Percentiles rank a stretch among this genome's conserved stretches.
Conservation (phyloP, 2,329 filamentous ascomycete genomes). For the Ceratocystis cubensis region DNA sequence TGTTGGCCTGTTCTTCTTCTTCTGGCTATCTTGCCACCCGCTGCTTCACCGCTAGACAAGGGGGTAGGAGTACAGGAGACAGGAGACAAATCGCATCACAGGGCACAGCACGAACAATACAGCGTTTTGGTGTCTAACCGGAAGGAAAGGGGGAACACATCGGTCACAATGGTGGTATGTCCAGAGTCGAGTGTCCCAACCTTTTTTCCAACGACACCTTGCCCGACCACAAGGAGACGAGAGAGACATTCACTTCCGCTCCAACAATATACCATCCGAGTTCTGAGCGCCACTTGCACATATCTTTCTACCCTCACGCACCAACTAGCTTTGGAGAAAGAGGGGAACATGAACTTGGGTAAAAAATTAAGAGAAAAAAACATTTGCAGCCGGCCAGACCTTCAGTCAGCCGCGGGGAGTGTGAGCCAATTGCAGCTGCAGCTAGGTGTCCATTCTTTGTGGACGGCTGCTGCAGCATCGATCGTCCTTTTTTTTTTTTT, state of each 20-base stretch:
- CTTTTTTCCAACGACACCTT: background rate
- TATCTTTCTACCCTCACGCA: background rate
- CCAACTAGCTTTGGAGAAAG: background rate
- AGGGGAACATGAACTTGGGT: background rate
- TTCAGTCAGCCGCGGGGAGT: background rate
- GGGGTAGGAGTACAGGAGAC: background rate
- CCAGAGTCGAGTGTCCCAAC: background rate
- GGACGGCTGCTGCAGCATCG: constrained; percentile 3
- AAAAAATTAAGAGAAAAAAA: background rate
- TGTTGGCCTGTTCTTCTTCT: background rate
- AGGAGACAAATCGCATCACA: too few species aligned
- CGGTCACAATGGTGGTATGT: background rate
- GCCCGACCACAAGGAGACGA: background rate
- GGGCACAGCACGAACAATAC: background rate
- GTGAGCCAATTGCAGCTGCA: constrained; percentile 4
- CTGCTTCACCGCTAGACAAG: background rate
- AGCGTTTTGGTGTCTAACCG: background rate
- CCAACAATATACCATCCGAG: background rate
- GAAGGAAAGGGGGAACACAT: background rate
- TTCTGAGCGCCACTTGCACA: background rate
- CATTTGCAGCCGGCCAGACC: background rate
- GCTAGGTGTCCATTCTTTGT: constrained; percentile 9
- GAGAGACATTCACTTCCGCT: background rate
- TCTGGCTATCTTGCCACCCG: background rate
- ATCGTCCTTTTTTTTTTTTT: background rate